phyloP scores from a whole-genome alignment of 192 early-diverging fungal species.

The Coemansia sp. region DNA sequence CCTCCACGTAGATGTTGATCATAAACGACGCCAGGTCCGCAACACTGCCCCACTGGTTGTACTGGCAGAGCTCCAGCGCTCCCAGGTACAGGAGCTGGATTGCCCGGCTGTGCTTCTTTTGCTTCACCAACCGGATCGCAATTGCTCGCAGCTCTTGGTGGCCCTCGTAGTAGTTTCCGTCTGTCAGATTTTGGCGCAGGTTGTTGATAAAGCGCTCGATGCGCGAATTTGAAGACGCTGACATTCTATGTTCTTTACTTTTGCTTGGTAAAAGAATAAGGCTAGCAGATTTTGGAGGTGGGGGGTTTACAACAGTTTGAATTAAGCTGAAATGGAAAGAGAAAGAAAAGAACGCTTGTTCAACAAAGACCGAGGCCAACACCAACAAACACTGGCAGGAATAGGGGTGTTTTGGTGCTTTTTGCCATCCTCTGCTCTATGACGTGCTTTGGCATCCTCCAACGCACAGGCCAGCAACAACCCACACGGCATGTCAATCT shows the following conservation, averaged over 20 bases:
- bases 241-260: constrained; percentile 9
- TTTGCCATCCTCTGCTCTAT: not conserved
- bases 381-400: not conserved
- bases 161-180: constrained; percentile 94
- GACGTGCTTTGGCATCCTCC: not conserved
- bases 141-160: constrained; percentile 97
- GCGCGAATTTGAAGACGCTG: constrained; percentile 30
- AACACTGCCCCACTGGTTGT: constrained; percentile 81
- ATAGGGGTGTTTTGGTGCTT: not conserved
- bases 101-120: constrained; percentile 74
- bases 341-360: not conserved
- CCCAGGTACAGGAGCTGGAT: constrained; percentile 81
- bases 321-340: not conserved
- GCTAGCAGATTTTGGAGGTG: not conserved
- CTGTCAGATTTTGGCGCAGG: constrained; percentile 67
- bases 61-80: constrained; percentile 69
- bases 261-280: not conserved
- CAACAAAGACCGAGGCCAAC: not conserved
- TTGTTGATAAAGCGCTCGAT: constrained; percentile 58
- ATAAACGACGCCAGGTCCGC: constrained; percentile 80
- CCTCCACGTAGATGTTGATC: constrained; percentile 76
- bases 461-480: not conserved
- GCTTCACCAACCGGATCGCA: constrained; percentile 86
- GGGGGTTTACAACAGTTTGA: not conserved
- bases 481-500: too few relatives aligned